Evolutionary conservation across 1,284 basidiomycete genomes (phyloP), one percentile per base, ranked within the genome.

Genomic region (Sphaerobolus stellatus): DNA sequence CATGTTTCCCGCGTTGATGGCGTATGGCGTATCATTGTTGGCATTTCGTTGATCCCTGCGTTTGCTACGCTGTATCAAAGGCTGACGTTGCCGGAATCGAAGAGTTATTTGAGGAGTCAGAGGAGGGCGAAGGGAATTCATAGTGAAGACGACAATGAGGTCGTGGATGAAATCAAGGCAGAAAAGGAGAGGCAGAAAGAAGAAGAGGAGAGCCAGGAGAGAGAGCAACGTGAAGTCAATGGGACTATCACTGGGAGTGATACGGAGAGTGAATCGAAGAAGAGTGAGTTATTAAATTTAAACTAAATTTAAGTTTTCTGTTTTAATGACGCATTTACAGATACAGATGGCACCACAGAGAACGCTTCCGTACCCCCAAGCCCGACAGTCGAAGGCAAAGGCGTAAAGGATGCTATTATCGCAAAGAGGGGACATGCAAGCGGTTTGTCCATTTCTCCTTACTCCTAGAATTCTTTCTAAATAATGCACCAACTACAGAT

Each of bases 31-130:
- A 79, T 81, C 58, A 65, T 72, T 47, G 62, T 81, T 52, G 80
- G 76, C 38, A 59, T 84, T 18, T 80, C 79, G 28, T 73, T 84
- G 28, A 66, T 85, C 8, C 83, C 83, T 18, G 81, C 81, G 1
- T 77, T 81, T 49, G 77, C 70, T 33, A 83, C 83, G 7, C 70
- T 85, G 16, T 90, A 90, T 67, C 86, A 89, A 66, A 84, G 90
- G 11, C 73, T 92, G 47, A 88, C 83, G 0, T 79, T 91, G 4
- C 84, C 84, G 13, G 88, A 90, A 62, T 82, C 87, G 41, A 58
- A 56, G 40, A 40, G 47, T 43, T 59, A 77, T 43, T 78, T 79
- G 66, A 70, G 72, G 56, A 66, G 58, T 18, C 66, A 69, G 36
- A 63, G 66, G 2, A 59, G 55, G 45, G 64, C n/a, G 18, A 20